A percentile compares a stretch with the other conserved stretches of the same genome.
These are phyloP conservation scores for Trifolium repens DNA, from an alignment of 306 rosid species.

Conservation along the genomic window DNA sequence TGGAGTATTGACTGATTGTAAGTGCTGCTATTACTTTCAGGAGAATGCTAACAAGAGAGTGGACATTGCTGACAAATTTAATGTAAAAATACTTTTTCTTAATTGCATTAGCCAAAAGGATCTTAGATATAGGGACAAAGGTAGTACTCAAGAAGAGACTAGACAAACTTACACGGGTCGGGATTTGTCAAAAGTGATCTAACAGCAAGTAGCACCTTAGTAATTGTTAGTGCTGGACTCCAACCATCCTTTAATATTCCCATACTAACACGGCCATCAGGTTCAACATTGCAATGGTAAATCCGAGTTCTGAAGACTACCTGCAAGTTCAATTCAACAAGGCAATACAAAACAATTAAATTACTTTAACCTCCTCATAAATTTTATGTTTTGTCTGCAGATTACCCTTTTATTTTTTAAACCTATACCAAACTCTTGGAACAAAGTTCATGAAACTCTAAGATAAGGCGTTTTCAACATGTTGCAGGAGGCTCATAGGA, in stretches of 20 bases:
- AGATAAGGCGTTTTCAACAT: slow-evolving; percentile 30
- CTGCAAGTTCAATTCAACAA: slow-evolving; percentile 50
- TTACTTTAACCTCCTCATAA: neutral
- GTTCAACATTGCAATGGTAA: slow-evolving; percentile 85
- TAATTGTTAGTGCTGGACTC: slow-evolving; percentile 94
- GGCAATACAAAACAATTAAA: slow-evolving; percentile 28
- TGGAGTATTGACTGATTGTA: neutral
- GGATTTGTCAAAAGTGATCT: slow-evolving; percentile 72
- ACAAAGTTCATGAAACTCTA: neutral
- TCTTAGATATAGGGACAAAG: neutral
- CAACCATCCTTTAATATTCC: slow-evolving; percentile 82
- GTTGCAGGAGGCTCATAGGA: neutral
- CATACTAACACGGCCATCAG: slow-evolving; percentile 64
- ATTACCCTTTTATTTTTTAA: slow-evolving; percentile 3
- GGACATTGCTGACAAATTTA: neutral
- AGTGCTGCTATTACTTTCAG: neutral
- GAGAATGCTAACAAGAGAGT: too few relatives aligned
- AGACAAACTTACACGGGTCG: slow-evolving; percentile 72
- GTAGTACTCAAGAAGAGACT: slow-evolving; percentile 2
- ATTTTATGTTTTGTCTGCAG: neutral
- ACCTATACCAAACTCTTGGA: slow-evolving; percentile 10
- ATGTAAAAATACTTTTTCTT: neutral
- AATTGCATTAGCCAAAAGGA: neutral
- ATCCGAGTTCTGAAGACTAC: slow-evolving; percentile 85
- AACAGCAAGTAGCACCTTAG: slow-evolving; percentile 75